phyloP scores from a whole-genome alignment of 2,329 filamentous ascomycete genomes.

The Pseudogymnoascus sp. region DNA sequence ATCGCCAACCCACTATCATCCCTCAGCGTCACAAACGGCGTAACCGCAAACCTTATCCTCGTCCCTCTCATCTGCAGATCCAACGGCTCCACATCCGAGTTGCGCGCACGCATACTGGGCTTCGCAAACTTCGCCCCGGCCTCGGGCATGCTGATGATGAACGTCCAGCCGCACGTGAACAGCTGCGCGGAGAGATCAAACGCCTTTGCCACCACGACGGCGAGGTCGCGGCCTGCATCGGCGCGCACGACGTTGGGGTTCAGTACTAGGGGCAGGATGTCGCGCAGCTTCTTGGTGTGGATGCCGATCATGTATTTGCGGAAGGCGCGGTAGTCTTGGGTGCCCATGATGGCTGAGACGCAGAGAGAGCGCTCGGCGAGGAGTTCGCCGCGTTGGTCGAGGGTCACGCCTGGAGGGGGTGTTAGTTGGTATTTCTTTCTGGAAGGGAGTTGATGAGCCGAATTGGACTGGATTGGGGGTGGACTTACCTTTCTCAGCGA shows the following conservation, averaged over 20 bases:
- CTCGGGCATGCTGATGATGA: slow-evolving; percentile 44
- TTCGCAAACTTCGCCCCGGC: slow-evolving; percentile 41
- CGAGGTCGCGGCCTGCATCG: slow-evolving; percentile 34
- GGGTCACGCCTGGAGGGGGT: slow-evolving; percentile 1
- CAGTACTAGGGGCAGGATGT: slow-evolving; percentile 38
- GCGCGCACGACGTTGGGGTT: slow-evolving; percentile 30
- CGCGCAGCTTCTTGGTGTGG: slow-evolving; percentile 29
- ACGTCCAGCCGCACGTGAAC: slow-evolving; percentile 33
- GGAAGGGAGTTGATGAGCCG: background rate
- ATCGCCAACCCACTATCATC: slow-evolving; percentile 33
- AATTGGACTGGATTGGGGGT: background rate
- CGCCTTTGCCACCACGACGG: slow-evolving; percentile 31
- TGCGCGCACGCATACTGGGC: slow-evolving; percentile 38
- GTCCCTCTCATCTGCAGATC: slow-evolving; percentile 43
- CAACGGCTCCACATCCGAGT: slow-evolving; percentile 33
- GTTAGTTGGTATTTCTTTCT: slow-evolving; percentile 13
- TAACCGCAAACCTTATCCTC: slow-evolving; percentile 46
- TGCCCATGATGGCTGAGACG: slow-evolving; percentile 32
- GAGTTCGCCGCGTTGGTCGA: slow-evolving; percentile 29
- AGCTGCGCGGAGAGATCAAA: slow-evolving; percentile 42
- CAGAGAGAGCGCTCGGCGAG: slow-evolving; percentile 31
- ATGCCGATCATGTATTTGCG: slow-evolving; percentile 15
- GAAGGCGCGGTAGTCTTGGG: slow-evolving; percentile 26
- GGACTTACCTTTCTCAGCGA: slow-evolving; percentile 25
- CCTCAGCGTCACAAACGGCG: slow-evolving; percentile 46